phyloP scores from a whole-genome alignment of 305 asterid genomes.

The Fraxinus nigra region DNA sequence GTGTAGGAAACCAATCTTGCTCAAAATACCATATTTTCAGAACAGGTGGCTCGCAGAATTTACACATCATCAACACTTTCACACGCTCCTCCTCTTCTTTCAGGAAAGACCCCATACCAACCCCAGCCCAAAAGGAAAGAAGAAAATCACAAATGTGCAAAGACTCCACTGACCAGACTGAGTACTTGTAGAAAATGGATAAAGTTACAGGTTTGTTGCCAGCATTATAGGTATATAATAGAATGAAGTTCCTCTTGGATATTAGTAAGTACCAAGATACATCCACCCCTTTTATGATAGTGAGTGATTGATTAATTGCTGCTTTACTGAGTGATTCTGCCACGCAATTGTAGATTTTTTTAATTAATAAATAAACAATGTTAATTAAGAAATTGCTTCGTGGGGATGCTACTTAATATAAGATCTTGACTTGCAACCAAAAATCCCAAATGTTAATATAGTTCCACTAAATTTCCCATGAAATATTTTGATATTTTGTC shows the following conservation, averaged over 20 bases:
- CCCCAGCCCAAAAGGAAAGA: not conserved
- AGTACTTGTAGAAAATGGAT: not conserved
- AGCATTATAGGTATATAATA: not conserved
- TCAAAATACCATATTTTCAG: not conserved
- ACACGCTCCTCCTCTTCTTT: not conserved
- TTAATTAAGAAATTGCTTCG: not conserved
- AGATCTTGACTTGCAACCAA: not conserved
- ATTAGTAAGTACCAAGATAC: not conserved
- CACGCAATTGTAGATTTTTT: not conserved
- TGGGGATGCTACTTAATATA: not conserved
- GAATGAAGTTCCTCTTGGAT: not conserved
- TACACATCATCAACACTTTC: not conserved
- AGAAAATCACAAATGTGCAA: not conserved
- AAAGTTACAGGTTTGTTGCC: not conserved
- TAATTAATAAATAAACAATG: not conserved
- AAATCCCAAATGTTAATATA: not conserved
- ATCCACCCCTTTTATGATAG: not conserved
- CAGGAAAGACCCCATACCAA: not conserved
- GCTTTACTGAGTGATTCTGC: not conserved
- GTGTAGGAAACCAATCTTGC: not conserved
- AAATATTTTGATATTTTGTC: not conserved
- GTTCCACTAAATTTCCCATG: not conserved
- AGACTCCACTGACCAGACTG: not conserved
- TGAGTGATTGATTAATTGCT: not conserved
- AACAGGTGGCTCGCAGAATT: not conserved